Evolutionary conservation across 257 asterid genomes (phyloP), one percentile per base, ranked within the genome.

Genomic region (Plantago elongata): DNA sequence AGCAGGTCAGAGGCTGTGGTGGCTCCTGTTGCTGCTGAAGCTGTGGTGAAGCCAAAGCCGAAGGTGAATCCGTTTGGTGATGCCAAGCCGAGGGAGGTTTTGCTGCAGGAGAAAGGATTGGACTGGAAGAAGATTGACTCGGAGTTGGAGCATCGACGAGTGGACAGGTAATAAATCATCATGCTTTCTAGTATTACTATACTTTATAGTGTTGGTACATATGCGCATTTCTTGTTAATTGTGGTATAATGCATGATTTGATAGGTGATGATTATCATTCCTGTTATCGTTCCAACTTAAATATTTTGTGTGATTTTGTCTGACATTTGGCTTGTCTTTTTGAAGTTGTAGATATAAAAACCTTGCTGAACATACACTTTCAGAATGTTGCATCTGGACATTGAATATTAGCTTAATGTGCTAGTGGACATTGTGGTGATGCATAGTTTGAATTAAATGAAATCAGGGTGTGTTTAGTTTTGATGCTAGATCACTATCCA

Each of bases 111-210:
- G 81, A 93, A 90, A 72, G 97, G 97, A 47, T 66, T 93, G 72
- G 97, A 90, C 71, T 93, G 99, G 99, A 84, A 80, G 77, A 89
- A 93, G 81, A 85, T 93, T 72, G 99, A 93, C 76, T 75, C 83
- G 58, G 88, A 89, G 51, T 72, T 93, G 77, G 99, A 93, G 73
- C 88, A 81, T 72, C 77, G 87, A 9, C 80, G 87, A 0, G 74
- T 82, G 66, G 94, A 84, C 63, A 93, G 99, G 99, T 87, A 70
- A 27, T 58, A 54, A 38, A 57, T 16, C 58, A 14, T 44, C 42
- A 17, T 64, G 48, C 57, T 61, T 34, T 69, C 14, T 27, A 61
- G 30, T 55, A 15, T 40, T 65, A 43, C 13, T 13, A 4, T 50
- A 10, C 54, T 64, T 4, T 34, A 34, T 3, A 1, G 8, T 34